A percentile compares a stretch with the other conserved stretches of the same genome.
phyloP scores from a whole-genome alignment of 2,329 filamentous ascomycete species.

The Podosphaera fusca region DNA sequence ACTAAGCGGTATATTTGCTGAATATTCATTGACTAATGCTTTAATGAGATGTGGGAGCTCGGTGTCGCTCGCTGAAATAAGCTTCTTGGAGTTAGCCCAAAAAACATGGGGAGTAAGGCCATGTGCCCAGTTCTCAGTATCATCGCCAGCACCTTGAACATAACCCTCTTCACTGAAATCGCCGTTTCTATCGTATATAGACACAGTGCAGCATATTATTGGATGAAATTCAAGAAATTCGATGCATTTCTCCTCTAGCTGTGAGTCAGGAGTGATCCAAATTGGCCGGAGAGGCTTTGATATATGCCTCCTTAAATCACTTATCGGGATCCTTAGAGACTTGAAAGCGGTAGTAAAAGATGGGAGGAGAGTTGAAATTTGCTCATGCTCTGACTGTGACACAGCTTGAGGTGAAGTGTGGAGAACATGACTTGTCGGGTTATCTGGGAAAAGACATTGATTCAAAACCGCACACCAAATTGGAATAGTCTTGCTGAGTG shows the following conservation, averaged over 20 bases:
- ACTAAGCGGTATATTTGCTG: not conserved
- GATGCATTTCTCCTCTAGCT: conserved; percentile 18
- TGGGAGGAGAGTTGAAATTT: conserved; percentile 37
- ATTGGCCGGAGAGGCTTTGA: conserved; percentile 52
- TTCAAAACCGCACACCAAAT: conserved; percentile 88
- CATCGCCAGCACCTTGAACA: conserved; percentile 84
- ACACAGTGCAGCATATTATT: conserved; percentile 70
- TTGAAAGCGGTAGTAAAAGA: conserved; percentile 29
- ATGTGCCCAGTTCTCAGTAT: conserved; percentile 77
- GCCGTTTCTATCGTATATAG: conserved; percentile 41
- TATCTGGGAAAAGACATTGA: conserved; percentile 44
- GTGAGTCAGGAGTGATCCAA: conserved; percentile 56
- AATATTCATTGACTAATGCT: conserved; percentile 18
- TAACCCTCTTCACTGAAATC: conserved; percentile 55
- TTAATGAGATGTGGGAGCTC: conserved; percentile 32
- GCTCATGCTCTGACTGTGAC: conserved; percentile 50
- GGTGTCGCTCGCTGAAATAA: conserved; percentile 43
- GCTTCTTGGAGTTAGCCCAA: conserved; percentile 41
- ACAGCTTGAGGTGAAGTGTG: conserved; percentile 52
- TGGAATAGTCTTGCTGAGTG: conserved; percentile 77
- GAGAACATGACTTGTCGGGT: conserved; percentile 26
- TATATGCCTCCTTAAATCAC: conserved; percentile 29
- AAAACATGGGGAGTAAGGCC: conserved; percentile 60
- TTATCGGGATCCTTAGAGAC: conserved; percentile 37
- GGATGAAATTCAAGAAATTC: conserved; percentile 40